Conservation (phyloP, 345 rosid species). For the Erucastrum elatum region DNA sequence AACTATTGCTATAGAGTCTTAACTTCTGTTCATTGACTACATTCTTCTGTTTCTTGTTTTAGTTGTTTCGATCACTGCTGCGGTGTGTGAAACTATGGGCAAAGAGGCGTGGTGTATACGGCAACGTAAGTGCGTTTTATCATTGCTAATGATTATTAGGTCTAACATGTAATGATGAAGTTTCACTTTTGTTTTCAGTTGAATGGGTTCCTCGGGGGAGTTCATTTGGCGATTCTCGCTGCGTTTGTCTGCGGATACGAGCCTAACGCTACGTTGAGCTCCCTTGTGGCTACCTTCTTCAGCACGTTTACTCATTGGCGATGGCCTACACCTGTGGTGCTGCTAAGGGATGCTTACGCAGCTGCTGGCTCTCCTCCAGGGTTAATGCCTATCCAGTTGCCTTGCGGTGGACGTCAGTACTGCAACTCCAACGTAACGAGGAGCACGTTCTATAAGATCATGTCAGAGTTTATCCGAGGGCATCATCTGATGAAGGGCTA, state of each 20-base stretch:
- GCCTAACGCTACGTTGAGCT: slow-evolving; percentile 46
- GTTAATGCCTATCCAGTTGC: slow-evolving; percentile 60
- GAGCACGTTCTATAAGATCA: slow-evolving; percentile 55
- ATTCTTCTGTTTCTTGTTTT: slow-evolving; percentile 22
- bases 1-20: neutral
- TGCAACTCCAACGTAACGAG: slow-evolving; percentile 59
- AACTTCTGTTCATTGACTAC: neutral
- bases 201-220: slow-evolving; percentile 65
- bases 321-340: slow-evolving; percentile 58
- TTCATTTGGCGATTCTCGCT: slow-evolving; percentile 58
- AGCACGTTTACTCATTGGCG: slow-evolving; percentile 54
- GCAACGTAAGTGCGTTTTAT: slow-evolving; percentile 47
- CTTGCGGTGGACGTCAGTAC: slow-evolving; percentile 47
- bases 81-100: slow-evolving; percentile 62
- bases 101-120: slow-evolving; percentile 58
- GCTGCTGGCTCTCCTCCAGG: slow-evolving; percentile 36
- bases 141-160: slow-evolving; percentile 10
- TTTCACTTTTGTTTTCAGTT: slow-evolving; percentile 36
- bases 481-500: slow-evolving; percentile 48
- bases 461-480: slow-evolving; percentile 59
- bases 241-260: slow-evolving; percentile 52
- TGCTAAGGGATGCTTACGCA: slow-evolving; percentile 40
- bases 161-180: slow-evolving; percentile 6
- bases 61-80: slow-evolving; percentile 55
- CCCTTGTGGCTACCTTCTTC: slow-evolving; percentile 48